Base-by-base conservation (phyloP, 768 basidiomycete genomes). In the Tylopilus plumbeoviolaceoides region DNA sequence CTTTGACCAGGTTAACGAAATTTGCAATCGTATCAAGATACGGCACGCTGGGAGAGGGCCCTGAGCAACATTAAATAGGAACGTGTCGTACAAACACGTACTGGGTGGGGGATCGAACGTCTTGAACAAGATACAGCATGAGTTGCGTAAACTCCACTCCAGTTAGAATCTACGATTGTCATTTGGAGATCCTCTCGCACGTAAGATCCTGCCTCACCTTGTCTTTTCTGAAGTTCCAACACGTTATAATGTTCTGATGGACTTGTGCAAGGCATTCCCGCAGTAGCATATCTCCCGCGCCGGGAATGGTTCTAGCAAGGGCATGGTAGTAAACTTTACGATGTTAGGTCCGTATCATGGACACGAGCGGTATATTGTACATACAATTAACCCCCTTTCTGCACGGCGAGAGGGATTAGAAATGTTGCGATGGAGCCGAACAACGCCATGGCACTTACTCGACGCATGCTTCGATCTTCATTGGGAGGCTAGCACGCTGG, bases 401-500 rank as follows among this genome's bases (percentile, higher is more conserved):
- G 39, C 46, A 21, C 11, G 17, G 20, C 7, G 30, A 23, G 5
- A 23, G 23, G 23, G 33, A 25, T 55, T 15, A 51, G 27, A 18
- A 30, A 23, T 10, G 27, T 4, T 42, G 31, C 5, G 17, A 15
- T 1, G 12, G 8, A 18, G 20, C 5, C n/a, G 5, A 17, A 47
- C 31, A 33, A 15, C 6, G 30, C 2, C 3, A 20, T 3, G 9
- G 30, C 14, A 44, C 50, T 39, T 18, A 52, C 54, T 55, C 50
- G 12, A 55, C 28, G 20, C 50, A 52, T 3, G 50, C 54, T 25
- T 47, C 41, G 10, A 55, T 51, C 18, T 55, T 55, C 23, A 39
- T 5, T 4, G 54, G 54, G 1, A 55, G 20, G 27, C 5, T 51
- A 18, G 49, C 50, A 28, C 46, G 40, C 35, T 52, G 45, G 9